Evolutionary conservation across 2,329 filamentous ascomycete species (phyloP).

Genomic region (Passalora sequoiae): DNA sequence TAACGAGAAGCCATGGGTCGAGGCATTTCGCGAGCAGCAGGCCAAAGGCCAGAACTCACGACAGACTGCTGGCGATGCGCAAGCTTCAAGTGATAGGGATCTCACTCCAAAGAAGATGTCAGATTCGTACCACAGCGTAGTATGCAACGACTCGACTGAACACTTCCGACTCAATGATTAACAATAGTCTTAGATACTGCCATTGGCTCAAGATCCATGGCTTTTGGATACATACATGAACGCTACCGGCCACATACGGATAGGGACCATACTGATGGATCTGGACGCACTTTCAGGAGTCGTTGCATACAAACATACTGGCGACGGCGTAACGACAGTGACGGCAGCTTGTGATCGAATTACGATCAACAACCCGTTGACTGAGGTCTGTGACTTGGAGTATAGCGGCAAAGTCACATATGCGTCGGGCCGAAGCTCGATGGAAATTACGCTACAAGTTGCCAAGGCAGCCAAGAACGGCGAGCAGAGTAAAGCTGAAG

Average conservation of each 20-base stretch:
- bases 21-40: constrained; percentile 55
- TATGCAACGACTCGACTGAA: constrained; percentile 36
- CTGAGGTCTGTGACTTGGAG: constrained; percentile 73
- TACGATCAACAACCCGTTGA: constrained; percentile 64
- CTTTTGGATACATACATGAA: constrained; percentile 74
- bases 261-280: constrained; percentile 74
- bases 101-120: constrained; percentile 63
- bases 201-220: constrained; percentile 69
- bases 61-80: constrained; percentile 31
- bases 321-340: constrained; percentile 58
- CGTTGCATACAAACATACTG: constrained; percentile 68
- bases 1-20: constrained; percentile 63
- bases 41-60: constrained; percentile 31
- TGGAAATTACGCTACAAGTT: constrained; percentile 70
- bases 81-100: constrained; percentile 47
- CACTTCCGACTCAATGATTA: constrained; percentile 22
- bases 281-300: constrained; percentile 72
- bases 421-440: constrained; percentile 65
- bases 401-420: constrained; percentile 66
- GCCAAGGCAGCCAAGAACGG: constrained; percentile 60
- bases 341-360: constrained; percentile 62
- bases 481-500: constrained; percentile 52
- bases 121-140: constrained; percentile 64
- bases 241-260: constrained; percentile 65
- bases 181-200: constrained; percentile 50